phyloP scores from a whole-genome alignment of 805 yeast species.

The Nakazawaea populi region DNA sequence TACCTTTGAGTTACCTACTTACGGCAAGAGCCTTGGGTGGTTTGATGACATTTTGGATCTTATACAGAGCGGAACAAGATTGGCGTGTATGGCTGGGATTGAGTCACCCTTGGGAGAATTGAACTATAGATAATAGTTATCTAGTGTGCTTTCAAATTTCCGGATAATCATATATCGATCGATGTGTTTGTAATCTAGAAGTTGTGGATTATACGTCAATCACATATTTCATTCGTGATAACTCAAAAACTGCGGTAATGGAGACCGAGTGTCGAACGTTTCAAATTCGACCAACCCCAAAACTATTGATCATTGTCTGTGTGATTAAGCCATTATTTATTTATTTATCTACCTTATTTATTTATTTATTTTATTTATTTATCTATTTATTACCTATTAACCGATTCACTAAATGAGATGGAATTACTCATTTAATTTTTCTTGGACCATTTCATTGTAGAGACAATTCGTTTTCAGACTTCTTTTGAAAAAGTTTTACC shows the following conservation, averaged over 20 bases:
- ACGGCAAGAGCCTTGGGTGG: constrained; percentile 72
- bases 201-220: no score
- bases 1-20: constrained; percentile 43
- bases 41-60: constrained; percentile 84
- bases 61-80: constrained; percentile 74
- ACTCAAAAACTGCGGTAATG: no score
- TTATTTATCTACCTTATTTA: not conserved
- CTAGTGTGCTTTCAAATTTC: no score
- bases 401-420: not conserved
- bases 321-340: not conserved
- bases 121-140: not conserved
- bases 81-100: constrained; percentile 51
- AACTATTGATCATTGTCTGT: no score
- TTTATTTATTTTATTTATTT: constrained; percentile 1
- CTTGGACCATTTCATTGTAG: no score
- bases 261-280: not conserved
- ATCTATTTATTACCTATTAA: not conserved
- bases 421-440: no score
- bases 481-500: no score
- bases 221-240: no score
- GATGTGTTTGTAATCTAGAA: no score
- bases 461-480: no score
- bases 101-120: constrained; percentile 12
- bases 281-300: not conserved
- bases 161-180: no score